Percentiles rank a stretch among this genome's conserved stretches.
Evolutionary conservation across 441 rosid genomes (phyloP).

Genomic region (Codiaeum variegatum): DNA sequence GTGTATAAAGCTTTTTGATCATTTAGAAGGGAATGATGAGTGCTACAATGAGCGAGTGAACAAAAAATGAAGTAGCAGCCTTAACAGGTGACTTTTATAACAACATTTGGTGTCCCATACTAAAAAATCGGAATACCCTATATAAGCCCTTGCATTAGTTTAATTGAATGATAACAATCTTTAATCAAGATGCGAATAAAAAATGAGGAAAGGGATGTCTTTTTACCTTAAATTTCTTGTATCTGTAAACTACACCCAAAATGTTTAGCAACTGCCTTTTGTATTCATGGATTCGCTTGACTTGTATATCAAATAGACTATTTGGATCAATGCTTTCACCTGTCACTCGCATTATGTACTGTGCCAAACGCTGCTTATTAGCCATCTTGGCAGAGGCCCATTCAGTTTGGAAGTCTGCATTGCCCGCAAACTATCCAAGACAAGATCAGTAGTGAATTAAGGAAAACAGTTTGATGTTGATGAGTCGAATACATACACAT

Average conservation of each 20-base stretch:
- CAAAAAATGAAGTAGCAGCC: background rate
- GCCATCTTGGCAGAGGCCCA: conserved; percentile 97
- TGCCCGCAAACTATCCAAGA: conserved; percentile 71
- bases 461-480: background rate
- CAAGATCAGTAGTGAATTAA: conserved; percentile 22
- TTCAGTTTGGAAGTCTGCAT: conserved; percentile 70
- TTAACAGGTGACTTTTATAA: background rate
- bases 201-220: background rate
- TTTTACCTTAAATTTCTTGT: conserved; percentile 88
- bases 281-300: conserved; percentile 97
- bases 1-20: background rate
- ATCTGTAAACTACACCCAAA: conserved; percentile 79
- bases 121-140: background rate
- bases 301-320: conserved; percentile 93
- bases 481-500: background rate
- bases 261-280: conserved; percentile 95
- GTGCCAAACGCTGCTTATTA: conserved; percentile 75
- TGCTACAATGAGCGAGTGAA: background rate
- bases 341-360: conserved; percentile 64
- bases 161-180: background rate
- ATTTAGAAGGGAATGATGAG: background rate
- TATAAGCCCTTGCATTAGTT: background rate
- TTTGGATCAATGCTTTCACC: conserved; percentile 77
- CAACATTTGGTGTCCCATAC: background rate
- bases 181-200: background rate